Evolutionary conservation across 2,329 filamentous ascomycete genomes (phyloP), one percentile per base, ranked within the genome.

Genomic region (Colletotrichum sp.): DNA sequence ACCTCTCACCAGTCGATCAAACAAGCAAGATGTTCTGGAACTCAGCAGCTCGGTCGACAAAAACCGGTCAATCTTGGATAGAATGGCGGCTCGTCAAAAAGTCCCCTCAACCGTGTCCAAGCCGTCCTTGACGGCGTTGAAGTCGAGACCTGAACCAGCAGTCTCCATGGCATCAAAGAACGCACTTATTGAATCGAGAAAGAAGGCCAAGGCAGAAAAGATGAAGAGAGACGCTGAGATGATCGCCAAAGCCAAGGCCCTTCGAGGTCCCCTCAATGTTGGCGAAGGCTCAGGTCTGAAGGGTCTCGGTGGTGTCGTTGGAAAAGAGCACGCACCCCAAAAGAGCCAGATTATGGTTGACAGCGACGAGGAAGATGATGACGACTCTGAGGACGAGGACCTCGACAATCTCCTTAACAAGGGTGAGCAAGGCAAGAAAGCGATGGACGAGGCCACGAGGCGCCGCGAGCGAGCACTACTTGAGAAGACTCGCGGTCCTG

Each of bases 341-440:
- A 94, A 94, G 78, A 94, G 93, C 81, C 95, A 96, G 78, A 95
- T 99, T 84, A 98, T 99, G 95, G 95, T 98, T 29, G 93, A 94
- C 73, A 94, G 93, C 75, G 91, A 91, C 52, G 93, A 95, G 15
- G 90, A 95, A 4, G 89, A 90, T 4, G 88, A 86, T 19, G 90
- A 91, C 69, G 92, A 93, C 64, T 93, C 93, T 29, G 91, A 95
- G 5, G 87, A 88, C 34, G 80, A 78, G 55, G 81, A 82, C 27
- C 82, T 88, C 78, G 85, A 87, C 5, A 88, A 86, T 34, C 87
- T 90, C 55, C 81, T 92, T 11, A 89, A 84, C 32, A 87, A 86
- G 19, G 86, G 86, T 70, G 86, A 86, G 66, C 87, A 86, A 61
- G 85, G 86, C 67, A 85, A 86, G 74, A 90, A 92, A 82, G 84